Conservation (phyloP, 2,329 filamentous ascomycete species). For the Kalaharituber pfeilii region DNA sequence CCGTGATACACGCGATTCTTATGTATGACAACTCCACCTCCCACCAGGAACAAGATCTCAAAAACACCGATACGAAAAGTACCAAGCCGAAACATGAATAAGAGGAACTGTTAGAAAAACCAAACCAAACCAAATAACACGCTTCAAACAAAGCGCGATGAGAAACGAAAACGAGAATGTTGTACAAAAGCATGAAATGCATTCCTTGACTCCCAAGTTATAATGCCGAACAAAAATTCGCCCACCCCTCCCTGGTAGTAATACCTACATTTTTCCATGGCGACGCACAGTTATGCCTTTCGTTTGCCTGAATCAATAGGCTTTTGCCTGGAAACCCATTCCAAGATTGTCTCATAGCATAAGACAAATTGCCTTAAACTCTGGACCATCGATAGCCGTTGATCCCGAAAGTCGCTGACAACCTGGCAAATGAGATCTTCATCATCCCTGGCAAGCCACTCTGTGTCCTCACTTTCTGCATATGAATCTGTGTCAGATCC, state of each 20-base stretch:
- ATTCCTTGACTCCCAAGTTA: conserved; percentile 7
- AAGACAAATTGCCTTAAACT: conserved; percentile 83
- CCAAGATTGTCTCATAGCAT: conserved; percentile 85
- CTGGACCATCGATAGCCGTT: conserved; percentile 92
- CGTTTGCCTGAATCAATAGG: conserved; percentile 18
- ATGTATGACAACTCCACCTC: too few species aligned
- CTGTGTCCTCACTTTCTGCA: conserved; percentile 31
- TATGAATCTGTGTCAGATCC: conserved; percentile 21
- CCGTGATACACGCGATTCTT: too few species aligned
- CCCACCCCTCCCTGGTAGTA: conserved; percentile 2
- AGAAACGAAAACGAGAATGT: neutral
- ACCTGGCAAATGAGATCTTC: conserved; percentile 70
- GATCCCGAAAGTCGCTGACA: conserved; percentile 75
- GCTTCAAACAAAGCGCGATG: too few species aligned
- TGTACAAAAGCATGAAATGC: conserved; percentile 4
- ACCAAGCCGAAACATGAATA: too few species aligned
- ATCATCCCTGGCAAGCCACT: conserved; percentile 52
- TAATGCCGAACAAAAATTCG: conserved; percentile 5
- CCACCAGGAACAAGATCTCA: too few species aligned
- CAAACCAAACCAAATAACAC: too few species aligned
- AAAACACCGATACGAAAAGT: too few species aligned
- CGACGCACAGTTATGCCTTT: conserved; percentile 24
- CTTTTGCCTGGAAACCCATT: conserved; percentile 48
- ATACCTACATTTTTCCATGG: conserved; percentile 10
- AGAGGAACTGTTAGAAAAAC: too few species aligned